Evolutionary conservation across 495 filamentous ascomycete species (phyloP).

Genomic region (Clohesyomyces aquaticus): DNA sequence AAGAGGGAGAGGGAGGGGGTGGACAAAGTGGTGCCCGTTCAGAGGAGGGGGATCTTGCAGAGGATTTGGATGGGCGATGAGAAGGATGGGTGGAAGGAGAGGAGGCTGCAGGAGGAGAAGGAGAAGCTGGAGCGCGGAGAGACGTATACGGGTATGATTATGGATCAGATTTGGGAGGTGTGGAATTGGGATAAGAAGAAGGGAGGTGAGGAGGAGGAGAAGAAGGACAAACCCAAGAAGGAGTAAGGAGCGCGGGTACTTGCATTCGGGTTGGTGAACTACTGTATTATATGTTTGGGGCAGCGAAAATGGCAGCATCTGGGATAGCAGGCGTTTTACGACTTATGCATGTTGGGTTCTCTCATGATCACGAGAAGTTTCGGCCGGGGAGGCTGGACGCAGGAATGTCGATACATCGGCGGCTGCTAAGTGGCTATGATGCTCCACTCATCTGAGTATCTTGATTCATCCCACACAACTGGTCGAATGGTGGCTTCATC

Average conservation of each 20-base stretch:
- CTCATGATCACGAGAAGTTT: too few species aligned
- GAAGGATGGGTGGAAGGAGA: conserved; percentile 70
- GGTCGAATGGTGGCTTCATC: neutral
- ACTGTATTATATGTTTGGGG: neutral
- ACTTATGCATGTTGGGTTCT: too few species aligned
- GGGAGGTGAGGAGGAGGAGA: conserved; percentile 5
- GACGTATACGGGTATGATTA: conserved; percentile 78
- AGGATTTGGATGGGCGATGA: conserved; percentile 70
- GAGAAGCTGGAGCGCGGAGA: conserved; percentile 45
- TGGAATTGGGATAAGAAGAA: conserved; percentile 61
- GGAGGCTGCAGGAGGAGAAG: conserved; percentile 68
- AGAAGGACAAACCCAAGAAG: conserved; percentile 7
- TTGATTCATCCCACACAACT: neutral
- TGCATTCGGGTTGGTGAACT: neutral
- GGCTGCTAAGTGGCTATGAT: neutral
- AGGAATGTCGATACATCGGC: too few species aligned
- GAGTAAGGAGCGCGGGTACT: neutral
- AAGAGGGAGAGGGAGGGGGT: conserved; percentile 39
- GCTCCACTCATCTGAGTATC: neutral
- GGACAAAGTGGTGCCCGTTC: conserved; percentile 45
- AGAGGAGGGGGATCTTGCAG: conserved; percentile 52
- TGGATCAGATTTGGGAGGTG: conserved; percentile 83
- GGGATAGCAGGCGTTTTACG: too few species aligned
- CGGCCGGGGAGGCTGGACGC: too few species aligned
- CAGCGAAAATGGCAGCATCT: too few species aligned